These are phyloP conservation scores for Trichoderma sp. DNA, from an alignment of 2,329 filamentous ascomycete species.

Conservation along the genomic window DNA sequence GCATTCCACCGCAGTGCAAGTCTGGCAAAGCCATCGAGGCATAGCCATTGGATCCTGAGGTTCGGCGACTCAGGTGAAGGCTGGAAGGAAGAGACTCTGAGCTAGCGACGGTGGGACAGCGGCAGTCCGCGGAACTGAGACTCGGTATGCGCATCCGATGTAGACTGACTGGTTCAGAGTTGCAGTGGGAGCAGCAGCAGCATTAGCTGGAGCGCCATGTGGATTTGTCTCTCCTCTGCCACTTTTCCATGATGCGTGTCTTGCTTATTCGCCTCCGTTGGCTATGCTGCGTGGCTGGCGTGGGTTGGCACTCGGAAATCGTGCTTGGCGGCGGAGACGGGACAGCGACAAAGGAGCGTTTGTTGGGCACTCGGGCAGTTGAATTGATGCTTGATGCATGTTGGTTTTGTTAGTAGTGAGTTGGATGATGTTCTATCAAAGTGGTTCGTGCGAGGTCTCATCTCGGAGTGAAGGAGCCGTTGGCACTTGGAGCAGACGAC, in stretches of 20 bases:
- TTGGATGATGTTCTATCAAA: neutral
- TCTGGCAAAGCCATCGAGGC: neutral
- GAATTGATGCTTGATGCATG: neutral
- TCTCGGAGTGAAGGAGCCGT: neutral
- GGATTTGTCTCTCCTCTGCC: slow-evolving; percentile 3
- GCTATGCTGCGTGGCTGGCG: slow-evolving; percentile 3
- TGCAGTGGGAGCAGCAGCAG: neutral
- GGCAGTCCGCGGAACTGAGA: neutral
- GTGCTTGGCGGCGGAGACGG: slow-evolving; percentile 1
- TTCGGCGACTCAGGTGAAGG: neutral
- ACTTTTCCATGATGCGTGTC: neutral
- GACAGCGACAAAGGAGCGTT: neutral
- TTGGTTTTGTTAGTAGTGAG: neutral
- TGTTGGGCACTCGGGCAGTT: neutral
- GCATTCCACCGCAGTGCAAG: neutral
- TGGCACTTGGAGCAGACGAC: neutral
- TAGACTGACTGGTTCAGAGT: neutral
- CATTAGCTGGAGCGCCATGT: slow-evolving; percentile 15
- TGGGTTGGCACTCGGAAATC: neutral
- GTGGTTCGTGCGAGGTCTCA: neutral
- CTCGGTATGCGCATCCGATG: neutral
- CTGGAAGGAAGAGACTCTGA: neutral
- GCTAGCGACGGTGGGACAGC: neutral
- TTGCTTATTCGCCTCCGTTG: slow-evolving; percentile 17
- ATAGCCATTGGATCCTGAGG: neutral